phyloP scores from a whole-genome alignment of 768 basidiomycete genomes.

The Rhodotorula graminis region DNA sequence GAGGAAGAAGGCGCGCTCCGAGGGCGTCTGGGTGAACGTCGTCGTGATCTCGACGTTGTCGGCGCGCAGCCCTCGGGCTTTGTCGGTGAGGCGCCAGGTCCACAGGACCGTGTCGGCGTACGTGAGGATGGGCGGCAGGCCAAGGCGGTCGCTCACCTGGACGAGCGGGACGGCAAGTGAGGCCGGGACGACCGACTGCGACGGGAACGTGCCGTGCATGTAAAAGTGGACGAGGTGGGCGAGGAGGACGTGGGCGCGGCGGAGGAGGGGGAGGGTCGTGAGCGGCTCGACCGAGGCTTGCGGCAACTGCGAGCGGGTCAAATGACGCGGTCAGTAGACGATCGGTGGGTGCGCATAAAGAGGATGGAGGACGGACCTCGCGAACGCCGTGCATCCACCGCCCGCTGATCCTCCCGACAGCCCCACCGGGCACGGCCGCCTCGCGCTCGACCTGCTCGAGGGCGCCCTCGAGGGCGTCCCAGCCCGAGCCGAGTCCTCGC shows the following conservation, averaged over 20 bases:
- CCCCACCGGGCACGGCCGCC: constrained; percentile 54
- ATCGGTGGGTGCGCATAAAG: too few relatives aligned
- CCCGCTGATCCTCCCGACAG: constrained; percentile 57
- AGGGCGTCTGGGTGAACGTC: constrained; percentile 67
- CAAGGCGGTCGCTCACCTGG: constrained; percentile 62
- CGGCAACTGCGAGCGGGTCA: constrained; percentile 28
- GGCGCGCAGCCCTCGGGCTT: constrained; percentile 15
- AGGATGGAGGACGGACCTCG: constrained; percentile 54
- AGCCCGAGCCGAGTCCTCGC: constrained; percentile 50
- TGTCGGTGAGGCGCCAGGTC: constrained; percentile 53
- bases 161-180: constrained; percentile 70
- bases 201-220: constrained; percentile 54
- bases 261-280: constrained; percentile 55
- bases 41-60: constrained; percentile 56
- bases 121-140: constrained; percentile 79
- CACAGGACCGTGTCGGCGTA: constrained; percentile 89
- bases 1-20: constrained; percentile 84
- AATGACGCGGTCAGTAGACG: too few relatives aligned
- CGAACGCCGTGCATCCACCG: constrained; percentile 64
- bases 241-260: constrained; percentile 82
- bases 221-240: constrained; percentile 87
- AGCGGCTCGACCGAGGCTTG: constrained; percentile 16
- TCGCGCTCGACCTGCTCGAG: constrained; percentile 55
- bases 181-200: constrained; percentile 56
- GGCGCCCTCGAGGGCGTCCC: constrained; percentile 16